Conservation (phyloP, 306 rosid species). For the Medicago arabica region DNA sequence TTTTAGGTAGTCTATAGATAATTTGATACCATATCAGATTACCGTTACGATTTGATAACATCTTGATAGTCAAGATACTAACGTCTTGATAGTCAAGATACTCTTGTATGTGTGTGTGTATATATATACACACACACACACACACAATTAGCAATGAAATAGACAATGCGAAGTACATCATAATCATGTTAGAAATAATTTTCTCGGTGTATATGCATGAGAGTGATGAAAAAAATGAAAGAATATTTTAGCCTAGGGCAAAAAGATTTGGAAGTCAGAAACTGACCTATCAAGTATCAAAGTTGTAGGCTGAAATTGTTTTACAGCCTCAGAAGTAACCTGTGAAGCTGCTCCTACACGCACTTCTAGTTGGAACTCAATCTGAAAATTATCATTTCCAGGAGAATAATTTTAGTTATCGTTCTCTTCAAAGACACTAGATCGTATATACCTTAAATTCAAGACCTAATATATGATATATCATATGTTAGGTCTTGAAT, state of each 20-base stretch:
- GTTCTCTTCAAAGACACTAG: too few relatives aligned
- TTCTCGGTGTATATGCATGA: neutral
- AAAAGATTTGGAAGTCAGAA: slow-evolving; percentile 18
- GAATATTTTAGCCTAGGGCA: slow-evolving; percentile 11
- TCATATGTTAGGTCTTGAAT: too few relatives aligned
- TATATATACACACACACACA: too few relatives aligned
- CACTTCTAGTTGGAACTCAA: slow-evolving; percentile 57
- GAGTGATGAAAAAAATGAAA: slow-evolving; percentile 1
- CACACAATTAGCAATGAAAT: too few relatives aligned
- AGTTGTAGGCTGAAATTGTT: slow-evolving; percentile 56
- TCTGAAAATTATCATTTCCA: slow-evolving; percentile 52
- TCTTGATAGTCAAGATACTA: too few relatives aligned
- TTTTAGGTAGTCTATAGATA: neutral
- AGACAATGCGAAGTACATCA: neutral
- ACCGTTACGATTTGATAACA: too few relatives aligned
- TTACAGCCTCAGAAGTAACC: slow-evolving; percentile 50
- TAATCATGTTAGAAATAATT: neutral
- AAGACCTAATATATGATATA: too few relatives aligned
- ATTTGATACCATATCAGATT: too few relatives aligned
- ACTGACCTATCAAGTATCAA: slow-evolving; percentile 78
- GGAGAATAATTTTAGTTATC: neutral
- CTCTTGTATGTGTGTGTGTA: too few relatives aligned
- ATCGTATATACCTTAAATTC: too few relatives aligned
- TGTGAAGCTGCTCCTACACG: slow-evolving; percentile 52
- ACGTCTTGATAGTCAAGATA: too few relatives aligned